Conservation (phyloP, 371 early-diverging fungal genomes). For the Chytridium lagenaria region DNA sequence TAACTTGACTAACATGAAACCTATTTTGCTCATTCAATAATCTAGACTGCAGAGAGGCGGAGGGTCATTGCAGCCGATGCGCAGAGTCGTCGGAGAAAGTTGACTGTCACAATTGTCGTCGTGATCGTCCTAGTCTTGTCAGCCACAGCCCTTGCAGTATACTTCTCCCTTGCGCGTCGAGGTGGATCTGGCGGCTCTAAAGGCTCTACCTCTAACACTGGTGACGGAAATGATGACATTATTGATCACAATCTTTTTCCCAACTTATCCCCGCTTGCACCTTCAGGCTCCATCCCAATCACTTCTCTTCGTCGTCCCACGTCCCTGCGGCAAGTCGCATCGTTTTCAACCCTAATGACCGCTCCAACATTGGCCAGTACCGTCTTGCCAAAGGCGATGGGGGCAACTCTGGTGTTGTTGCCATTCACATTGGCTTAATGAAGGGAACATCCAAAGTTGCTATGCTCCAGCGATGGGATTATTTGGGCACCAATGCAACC, state of each 20-base stretch:
- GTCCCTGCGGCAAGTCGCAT: not conserved
- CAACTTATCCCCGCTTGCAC: not conserved
- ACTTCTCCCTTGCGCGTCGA: not conserved
- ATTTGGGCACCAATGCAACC: slow-evolving; percentile 18
- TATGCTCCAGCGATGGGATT: slow-evolving; percentile 26
- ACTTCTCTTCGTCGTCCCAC: not conserved
- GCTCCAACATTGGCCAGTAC: slow-evolving; percentile 8
- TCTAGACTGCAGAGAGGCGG: no score
- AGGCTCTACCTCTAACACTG: no score
- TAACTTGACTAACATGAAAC: no score
- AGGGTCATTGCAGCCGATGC: no score
- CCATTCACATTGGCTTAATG: slow-evolving; percentile 17
- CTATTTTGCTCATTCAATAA: no score
- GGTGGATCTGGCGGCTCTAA: no score
- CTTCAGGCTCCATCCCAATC: not conserved
- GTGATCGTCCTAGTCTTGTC: not conserved
- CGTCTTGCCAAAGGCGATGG: slow-evolving; percentile 3
- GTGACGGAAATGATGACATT: not conserved
- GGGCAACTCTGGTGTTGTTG: slow-evolving; percentile 21
- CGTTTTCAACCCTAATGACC: not conserved
- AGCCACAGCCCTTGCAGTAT: not conserved
- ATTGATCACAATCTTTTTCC: not conserved
- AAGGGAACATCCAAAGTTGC: slow-evolving; percentile 20
- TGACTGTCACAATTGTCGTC: not conserved
- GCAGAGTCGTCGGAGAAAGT: not conserved